Evolutionary conservation across 75 land plant species (phyloP), one percentile per base, ranked within the genome.

Genomic region (Cupressus sempervirens): DNA sequence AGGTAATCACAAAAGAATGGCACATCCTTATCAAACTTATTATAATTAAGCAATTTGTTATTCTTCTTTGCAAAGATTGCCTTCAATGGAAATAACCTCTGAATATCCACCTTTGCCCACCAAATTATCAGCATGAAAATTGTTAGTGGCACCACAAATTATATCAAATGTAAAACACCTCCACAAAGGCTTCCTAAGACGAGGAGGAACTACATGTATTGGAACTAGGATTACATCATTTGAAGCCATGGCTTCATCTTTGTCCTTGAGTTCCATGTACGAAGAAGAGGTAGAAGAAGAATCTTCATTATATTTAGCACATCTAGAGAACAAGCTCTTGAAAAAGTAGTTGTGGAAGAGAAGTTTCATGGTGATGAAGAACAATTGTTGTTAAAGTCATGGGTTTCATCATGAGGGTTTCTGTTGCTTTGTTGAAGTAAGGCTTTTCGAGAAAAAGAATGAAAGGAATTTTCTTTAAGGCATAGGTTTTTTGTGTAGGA

Each of bases 121-220:
- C n/a, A n/a, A n/a, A n/a, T n/a, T 79, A 79, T 50, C 50, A 41
- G 81, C 81, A 45, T 45, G 50, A n/a, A 79, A 79, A 40, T 43
- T 43, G n/a, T 79, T 43, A n/a, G 81, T 79, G 81, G 81, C 30
- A 40, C 50, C 81, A 43, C 1, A 43, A 20, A 79, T 11, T 40
- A 43, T 50, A 40, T 79, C 81, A 79, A 16, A 43, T 23, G 81
- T 20, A 79, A 79, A 79, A 79, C 81, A 79, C 46, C 81, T 79
- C 81, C 81, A 79, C n/a, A 50, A 79, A 79, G 81, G 81, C 81
- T 79, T 79, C 81, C 81, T 43, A 14, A 79, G 30, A 41, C 32
- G 48, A 11, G 4, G n/a, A 3, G 45, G 13, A 3, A 70, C 32
- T 30, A 2, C 74, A 70, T 11, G 34, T 14, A 70, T 70, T 8